Evolutionary conservation across 1,284 basidiomycete species (phyloP).

Genomic region (Pseudozyma sp.): DNA sequence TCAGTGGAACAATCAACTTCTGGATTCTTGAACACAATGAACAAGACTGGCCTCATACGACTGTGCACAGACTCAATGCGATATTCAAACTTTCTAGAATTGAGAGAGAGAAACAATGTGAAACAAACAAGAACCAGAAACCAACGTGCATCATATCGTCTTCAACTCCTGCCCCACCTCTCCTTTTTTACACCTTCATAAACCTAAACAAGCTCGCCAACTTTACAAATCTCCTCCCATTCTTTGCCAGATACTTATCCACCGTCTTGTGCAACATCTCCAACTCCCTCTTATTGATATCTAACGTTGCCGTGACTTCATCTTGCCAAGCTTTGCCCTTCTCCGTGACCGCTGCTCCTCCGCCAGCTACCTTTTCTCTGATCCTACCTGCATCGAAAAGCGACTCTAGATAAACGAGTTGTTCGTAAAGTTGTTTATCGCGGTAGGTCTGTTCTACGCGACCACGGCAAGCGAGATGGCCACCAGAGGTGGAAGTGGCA

Average conservation of each 20-base stretch:
- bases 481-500: slow-evolving; percentile 12
- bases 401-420: slow-evolving; percentile 62
- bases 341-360: background rate
- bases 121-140: background rate
- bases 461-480: slow-evolving; percentile 51
- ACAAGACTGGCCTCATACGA: too few species aligned
- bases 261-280: slow-evolving; percentile 42
- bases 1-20: background rate
- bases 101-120: background rate
- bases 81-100: background rate
- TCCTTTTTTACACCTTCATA: slow-evolving; percentile 51
- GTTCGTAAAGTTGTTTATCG: slow-evolving; percentile 66
- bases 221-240: slow-evolving; percentile 63
- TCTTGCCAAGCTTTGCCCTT: slow-evolving; percentile 34
- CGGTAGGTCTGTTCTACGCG: slow-evolving; percentile 44
- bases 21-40: background rate
- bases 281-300: slow-evolving; percentile 38
- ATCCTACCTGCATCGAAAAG: slow-evolving; percentile 55
- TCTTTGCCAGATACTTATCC: slow-evolving; percentile 59
- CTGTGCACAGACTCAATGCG: too few species aligned
- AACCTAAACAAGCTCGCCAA: slow-evolving; percentile 61
- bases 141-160: too few species aligned
- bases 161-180: background rate
- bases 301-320: slow-evolving; percentile 39
- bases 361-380: slow-evolving; percentile 8